Percentiles rank a stretch among this genome's conserved stretches.
These are phyloP conservation scores for Ballota nigra DNA, from an alignment of 257 asterid species.

Conservation along the genomic window DNA sequence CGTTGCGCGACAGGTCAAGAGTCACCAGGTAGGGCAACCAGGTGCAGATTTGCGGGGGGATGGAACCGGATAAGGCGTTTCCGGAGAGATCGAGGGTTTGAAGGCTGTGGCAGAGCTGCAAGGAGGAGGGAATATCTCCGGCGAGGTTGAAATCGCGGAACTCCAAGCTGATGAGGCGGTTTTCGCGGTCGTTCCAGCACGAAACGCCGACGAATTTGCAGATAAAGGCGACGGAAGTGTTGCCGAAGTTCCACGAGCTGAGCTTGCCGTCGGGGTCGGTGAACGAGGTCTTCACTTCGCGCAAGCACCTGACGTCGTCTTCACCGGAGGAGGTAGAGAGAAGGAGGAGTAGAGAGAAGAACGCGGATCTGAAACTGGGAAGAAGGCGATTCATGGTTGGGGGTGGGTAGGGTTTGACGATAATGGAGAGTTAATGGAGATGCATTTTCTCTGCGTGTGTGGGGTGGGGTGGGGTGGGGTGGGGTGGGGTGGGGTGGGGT, in stretches of 20 bases:
- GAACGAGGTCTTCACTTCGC: constrained; percentile 50
- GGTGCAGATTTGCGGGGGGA: constrained; percentile 56
- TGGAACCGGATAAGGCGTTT: constrained; percentile 45
- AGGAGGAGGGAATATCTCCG: constrained; percentile 49
- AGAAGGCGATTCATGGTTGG: constrained; percentile 20
- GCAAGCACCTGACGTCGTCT: constrained; percentile 74
- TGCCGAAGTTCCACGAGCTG: constrained; percentile 55
- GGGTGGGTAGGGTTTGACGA: constrained; percentile 19
- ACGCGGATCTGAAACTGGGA: constrained; percentile 1
- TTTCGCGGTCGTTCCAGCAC: constrained; percentile 82
- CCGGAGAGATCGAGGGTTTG: constrained; percentile 79
- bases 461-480: background rate
- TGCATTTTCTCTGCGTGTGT: background rate
- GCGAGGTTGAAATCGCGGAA: constrained; percentile 52
- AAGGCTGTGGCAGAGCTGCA: constrained; percentile 58
- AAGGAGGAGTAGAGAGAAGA: constrained; percentile 26
- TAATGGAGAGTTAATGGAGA: constrained; percentile 21
- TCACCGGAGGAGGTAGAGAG: constrained; percentile 28
- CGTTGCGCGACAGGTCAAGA: constrained; percentile 63
- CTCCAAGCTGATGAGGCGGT: constrained; percentile 47
- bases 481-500: background rate
- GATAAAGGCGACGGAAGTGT: constrained; percentile 49
- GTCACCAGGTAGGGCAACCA: constrained; percentile 75
- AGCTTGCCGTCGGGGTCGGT: constrained; percentile 46
- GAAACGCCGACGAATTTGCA: constrained; percentile 62